Base-by-base conservation (phyloP, 495 filamentous ascomycete species). In the Aspergillus ostianus region DNA sequence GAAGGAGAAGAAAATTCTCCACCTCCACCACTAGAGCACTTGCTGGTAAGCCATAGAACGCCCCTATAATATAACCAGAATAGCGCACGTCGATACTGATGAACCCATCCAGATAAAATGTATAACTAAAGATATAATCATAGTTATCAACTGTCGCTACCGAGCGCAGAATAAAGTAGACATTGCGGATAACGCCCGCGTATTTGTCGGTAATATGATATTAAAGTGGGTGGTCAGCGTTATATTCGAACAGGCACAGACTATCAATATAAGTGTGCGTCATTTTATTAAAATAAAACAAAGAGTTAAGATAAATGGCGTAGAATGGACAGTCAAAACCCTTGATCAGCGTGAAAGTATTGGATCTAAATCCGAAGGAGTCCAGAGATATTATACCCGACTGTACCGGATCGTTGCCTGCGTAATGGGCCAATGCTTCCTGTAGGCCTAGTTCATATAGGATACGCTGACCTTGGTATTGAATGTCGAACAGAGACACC, bases 81-180 rank as follows among this genome's bases (percentile, higher is more conserved):
- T 84, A 81, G 15, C 81, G 80, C n/a, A 82, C 80, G 23, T 78
- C 73, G 27, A 84, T 74, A 44, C 82, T 76, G 51, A 87, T 74
- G 9, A 73, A 77, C 13, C 83, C 83, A 62, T 86, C 84, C 44
- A 83, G 66, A 60, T 81, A 75, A 70, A 86, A 86, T 21, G 67
- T 69, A 58, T 84, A 85, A 23, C 69, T 57, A 26, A 60, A 59
- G 53, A 60, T 64, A 47, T 64, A 64, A 57, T 64, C 61, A 18
- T 64, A 64, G 48, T 64, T 64, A 27, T 57, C 61, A 23, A 64
- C 57, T 2, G 61, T 64, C 17, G 57, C 56, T 3, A 64, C 57
- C 2, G 57, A 56, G 17, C 61, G 61, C 17, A 64, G 53, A 0
- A 57, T 64, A 49, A 64, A 59, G 20, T 60, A 64, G 6, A 64